Evolutionary conservation across 768 basidiomycete species (phyloP), one percentile per base, ranked within the genome.

Genomic region (Lactarius sanguifluus): DNA sequence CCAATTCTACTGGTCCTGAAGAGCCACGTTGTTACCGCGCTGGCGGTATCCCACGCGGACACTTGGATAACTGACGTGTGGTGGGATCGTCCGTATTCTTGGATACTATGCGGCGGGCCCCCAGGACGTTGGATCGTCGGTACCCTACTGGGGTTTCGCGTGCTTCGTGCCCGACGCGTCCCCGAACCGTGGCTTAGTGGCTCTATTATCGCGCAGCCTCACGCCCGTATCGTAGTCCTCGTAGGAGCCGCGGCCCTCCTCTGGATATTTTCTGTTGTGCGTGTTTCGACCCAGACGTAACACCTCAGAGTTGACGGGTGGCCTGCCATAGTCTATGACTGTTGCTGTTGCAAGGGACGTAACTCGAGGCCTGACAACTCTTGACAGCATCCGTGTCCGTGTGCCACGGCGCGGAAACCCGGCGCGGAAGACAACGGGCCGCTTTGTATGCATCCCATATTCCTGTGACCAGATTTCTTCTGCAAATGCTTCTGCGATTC

Each of bases 91-190:
- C 64, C 57, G 38, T 69, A 70, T 57, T 72, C 71, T 4, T 72
- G 71, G 71, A 38, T 72, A 41, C 34, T 72, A n/a, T 69, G 57
- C 30, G 71, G 71, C 10, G 71, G 71, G 1, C 71, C 71, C 25
- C 57, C 61, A 3, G 71, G 71, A 52, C 71, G 71, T 45, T 72
- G 69, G 63, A 20, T 64, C n/a, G 28, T 70, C 20, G 71, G 71
- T 20, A 62, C 64, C 28, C 18, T 72, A 1, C 65, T 72, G 7
- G 71, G 71, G 1, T 72, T 67, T 54, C 64, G 47, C n/a, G 50
- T 55, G 15, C 68, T 72, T 10, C 57, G 64, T 43, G 57, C 55
- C 8, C 60, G 32, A 28, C 69, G 69, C 57, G 40, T 36, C 38
- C 58, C 43, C 18, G 56, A 40, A 25, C 41, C 61, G 32, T 61